A percentile compares a stretch with the other conserved stretches of the same genome.
These are phyloP conservation scores for Ceratobasidium sp. DNA, from an alignment of 1,284 basidiomycete species.

Conservation along the genomic window DNA sequence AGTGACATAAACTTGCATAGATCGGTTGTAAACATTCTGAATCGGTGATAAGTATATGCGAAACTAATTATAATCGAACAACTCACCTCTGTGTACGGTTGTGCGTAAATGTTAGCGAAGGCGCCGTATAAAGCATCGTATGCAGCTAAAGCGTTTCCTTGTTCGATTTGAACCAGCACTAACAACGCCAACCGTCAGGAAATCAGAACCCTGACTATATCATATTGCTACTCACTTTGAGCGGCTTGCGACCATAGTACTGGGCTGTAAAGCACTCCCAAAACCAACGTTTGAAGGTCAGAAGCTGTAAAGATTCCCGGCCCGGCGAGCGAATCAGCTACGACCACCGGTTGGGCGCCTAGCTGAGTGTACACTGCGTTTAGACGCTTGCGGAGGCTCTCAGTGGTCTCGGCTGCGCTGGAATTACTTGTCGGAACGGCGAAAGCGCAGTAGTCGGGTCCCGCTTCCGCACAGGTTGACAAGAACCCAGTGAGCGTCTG, in stretches of 20 bases:
- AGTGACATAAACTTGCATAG: conserved; percentile 25
- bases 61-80: neutral
- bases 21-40: conserved; percentile 42
- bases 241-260: neutral
- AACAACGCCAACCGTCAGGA: conserved; percentile 15
- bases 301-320: conserved; percentile 47
- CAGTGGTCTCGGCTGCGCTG: conserved; percentile 23
- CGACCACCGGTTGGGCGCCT: conserved; percentile 36
- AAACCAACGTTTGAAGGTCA: conserved; percentile 43
- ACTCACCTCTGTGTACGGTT: neutral
- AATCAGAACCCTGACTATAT: neutral
- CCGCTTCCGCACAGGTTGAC: conserved; percentile 44
- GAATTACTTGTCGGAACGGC: conserved; percentile 15
- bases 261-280: conserved; percentile 45
- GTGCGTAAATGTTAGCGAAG: too few species aligned
- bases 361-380: conserved; percentile 39
- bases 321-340: conserved; percentile 43
- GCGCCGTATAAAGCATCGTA: too few species aligned
- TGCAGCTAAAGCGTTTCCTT: neutral
- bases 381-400: conserved; percentile 31
- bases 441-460: conserved; percentile 45
- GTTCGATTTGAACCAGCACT: conserved; percentile 1
- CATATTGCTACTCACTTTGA: neutral
- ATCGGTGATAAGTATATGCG: too few species aligned
- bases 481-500: conserved; percentile 45